Percentiles rank a stretch among this genome's conserved stretches.
These are phyloP conservation scores for Phaeophleospora eucalypticola DNA, from an alignment of 2,329 filamentous ascomycete species.

Conservation along the genomic window DNA sequence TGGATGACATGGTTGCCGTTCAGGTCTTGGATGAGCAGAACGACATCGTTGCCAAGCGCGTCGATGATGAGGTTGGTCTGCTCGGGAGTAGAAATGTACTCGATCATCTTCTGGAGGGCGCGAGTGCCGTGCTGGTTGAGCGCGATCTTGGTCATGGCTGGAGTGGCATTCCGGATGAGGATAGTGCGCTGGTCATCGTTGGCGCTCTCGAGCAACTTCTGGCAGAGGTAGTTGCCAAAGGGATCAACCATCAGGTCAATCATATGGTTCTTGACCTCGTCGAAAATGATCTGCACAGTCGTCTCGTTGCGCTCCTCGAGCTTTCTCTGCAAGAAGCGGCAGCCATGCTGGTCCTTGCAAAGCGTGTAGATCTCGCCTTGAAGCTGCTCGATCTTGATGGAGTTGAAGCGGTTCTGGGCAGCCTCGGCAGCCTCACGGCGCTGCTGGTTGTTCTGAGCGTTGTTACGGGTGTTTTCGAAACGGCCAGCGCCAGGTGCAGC, in stretches of 20 bases:
- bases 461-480: slow-evolving; percentile 66
- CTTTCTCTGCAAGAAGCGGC: slow-evolving; percentile 94
- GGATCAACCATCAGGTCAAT: slow-evolving; percentile 98
- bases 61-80: slow-evolving; percentile 86
- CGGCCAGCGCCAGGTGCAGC: slow-evolving; percentile 38
- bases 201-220: slow-evolving; percentile 94
- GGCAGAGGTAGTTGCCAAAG: slow-evolving; percentile 98
- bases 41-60: slow-evolving; percentile 76
- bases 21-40: slow-evolving; percentile 91
- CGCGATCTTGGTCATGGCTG: slow-evolving; percentile 86
- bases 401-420: slow-evolving; percentile 71
- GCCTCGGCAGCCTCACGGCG: slow-evolving; percentile 71
- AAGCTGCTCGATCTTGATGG: slow-evolving; percentile 75
- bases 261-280: slow-evolving; percentile 88
- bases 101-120: slow-evolving; percentile 98
- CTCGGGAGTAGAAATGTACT: slow-evolving; percentile 80
- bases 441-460: slow-evolving; percentile 62
- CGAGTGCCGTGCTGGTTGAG: slow-evolving; percentile 96
- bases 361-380: slow-evolving; percentile 79
- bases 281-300: slow-evolving; percentile 87
- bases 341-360: slow-evolving; percentile 98
- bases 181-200: slow-evolving; percentile 92
- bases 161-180: slow-evolving; percentile 83
- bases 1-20: slow-evolving; percentile 99
- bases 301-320: slow-evolving; percentile 82